Conservation (phyloP, 2,329 filamentous ascomycete genomes). For the Ophiostoma himal-ulmi region DNA sequence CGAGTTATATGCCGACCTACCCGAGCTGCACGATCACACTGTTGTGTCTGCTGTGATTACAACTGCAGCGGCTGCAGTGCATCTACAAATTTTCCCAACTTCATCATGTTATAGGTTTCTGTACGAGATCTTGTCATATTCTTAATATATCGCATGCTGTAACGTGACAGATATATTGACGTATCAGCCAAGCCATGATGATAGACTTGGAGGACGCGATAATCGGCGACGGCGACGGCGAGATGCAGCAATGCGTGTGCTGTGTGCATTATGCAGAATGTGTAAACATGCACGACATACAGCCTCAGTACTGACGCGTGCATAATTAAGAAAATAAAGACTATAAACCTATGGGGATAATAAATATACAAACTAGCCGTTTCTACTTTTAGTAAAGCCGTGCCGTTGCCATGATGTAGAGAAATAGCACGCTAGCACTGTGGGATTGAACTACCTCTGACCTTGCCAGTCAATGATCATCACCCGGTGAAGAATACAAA, state of each 20-base stretch:
- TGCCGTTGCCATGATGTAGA: neutral
- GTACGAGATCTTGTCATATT: neutral
- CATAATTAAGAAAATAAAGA: too few species aligned
- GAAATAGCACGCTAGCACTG: neutral
- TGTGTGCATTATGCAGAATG: neutral
- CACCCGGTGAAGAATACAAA: neutral
- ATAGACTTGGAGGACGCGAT: neutral
- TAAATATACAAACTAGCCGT: neutral
- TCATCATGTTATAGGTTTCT: neutral
- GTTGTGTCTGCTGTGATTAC: neutral
- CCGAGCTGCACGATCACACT: neutral
- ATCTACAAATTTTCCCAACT: neutral
- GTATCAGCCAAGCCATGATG: neutral
- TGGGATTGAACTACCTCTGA: neutral
- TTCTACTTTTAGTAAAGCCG: neutral
- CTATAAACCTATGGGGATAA: neutral
- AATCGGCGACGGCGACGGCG: neutral
- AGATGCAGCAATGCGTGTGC: neutral
- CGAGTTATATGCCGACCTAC: neutral
- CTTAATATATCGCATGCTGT: neutral
- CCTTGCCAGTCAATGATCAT: neutral
- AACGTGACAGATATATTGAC: neutral
- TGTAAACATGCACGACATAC: neutral
- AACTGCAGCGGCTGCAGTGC: neutral
- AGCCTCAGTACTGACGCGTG: neutral